Conservation (phyloP, 2,329 filamentous ascomycete genomes). For the Aureobasidium sp. region DNA sequence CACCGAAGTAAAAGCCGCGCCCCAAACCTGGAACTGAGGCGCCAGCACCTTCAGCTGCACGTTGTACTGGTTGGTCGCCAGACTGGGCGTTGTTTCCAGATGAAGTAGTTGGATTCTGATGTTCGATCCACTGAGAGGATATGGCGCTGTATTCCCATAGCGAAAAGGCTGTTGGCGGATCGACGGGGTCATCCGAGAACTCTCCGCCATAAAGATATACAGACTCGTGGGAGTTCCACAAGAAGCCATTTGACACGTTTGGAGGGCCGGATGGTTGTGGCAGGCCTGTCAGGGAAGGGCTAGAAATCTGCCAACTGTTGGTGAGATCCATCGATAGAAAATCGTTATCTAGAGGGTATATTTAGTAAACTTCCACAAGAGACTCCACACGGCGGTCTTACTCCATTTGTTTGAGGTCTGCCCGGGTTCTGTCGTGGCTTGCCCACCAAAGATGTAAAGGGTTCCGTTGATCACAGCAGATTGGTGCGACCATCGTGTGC, state of each 20-base stretch:
- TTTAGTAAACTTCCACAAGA: slow-evolving; percentile 15
- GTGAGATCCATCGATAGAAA: slow-evolving; percentile 67
- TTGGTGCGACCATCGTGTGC: slow-evolving; percentile 61
- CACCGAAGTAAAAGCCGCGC: slow-evolving; percentile 71
- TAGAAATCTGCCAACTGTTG: slow-evolving; percentile 61
- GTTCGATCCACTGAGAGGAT: slow-evolving; percentile 55
- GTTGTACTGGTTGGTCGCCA: slow-evolving; percentile 52
- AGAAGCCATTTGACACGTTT: slow-evolving; percentile 62
- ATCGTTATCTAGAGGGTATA: slow-evolving; percentile 51
- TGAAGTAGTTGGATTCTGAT: slow-evolving; percentile 54
- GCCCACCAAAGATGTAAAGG: slow-evolving; percentile 68
- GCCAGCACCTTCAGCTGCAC: slow-evolving; percentile 67
- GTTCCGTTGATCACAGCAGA: slow-evolving; percentile 66
- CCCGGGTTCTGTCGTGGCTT: slow-evolving; percentile 50
- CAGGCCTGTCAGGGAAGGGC: slow-evolving; percentile 56
- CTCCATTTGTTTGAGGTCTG: slow-evolving; percentile 64
- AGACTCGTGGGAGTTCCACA: slow-evolving; percentile 66
- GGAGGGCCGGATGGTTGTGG: slow-evolving; percentile 62
- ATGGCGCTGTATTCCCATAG: slow-evolving; percentile 65
- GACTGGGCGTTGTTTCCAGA: slow-evolving; percentile 56
- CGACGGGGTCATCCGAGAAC: slow-evolving; percentile 57
- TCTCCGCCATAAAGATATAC: slow-evolving; percentile 70
- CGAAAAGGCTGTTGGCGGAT: slow-evolving; percentile 52
- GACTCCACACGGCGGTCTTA: slow-evolving; percentile 33
- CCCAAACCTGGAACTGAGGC: slow-evolving; percentile 63